Evolutionary conservation across 371 early-diverging fungal genomes (phyloP).

Genomic region (Dinochytrium kinnereticum): DNA sequence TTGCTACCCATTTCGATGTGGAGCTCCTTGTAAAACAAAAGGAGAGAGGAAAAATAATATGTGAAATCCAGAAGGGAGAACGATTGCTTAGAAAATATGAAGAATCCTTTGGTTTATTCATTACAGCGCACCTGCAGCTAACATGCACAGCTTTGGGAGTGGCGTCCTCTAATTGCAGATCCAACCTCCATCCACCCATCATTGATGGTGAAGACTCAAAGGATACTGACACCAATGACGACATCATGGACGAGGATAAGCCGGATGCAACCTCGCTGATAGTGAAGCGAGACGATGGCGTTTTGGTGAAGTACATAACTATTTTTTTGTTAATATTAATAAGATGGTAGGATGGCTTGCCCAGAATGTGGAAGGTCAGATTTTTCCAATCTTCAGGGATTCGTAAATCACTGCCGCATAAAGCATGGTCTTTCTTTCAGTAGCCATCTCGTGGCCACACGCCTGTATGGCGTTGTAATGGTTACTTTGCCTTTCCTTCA

Average conservation of each 20-base stretch:
- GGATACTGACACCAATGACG: neutral
- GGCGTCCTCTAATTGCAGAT: too few relatives aligned
- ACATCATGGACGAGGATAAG: neutral
- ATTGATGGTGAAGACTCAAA: too few relatives aligned
- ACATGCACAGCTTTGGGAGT: neutral
- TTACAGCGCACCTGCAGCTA: neutral
- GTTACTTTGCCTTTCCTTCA: constrained; percentile 15
- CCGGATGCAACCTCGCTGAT: constrained; percentile 34
- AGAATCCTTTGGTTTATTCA: neutral
- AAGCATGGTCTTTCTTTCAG: constrained; percentile 73
- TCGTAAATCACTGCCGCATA: constrained; percentile 79
- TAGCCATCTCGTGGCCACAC: constrained; percentile 70
- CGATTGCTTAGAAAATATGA: neutral
- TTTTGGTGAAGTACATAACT: constrained; percentile 58
- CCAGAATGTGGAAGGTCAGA: constrained; percentile 58
- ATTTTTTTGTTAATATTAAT: neutral
- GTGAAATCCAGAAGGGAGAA: neutral
- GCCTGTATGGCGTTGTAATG: constrained; percentile 69
- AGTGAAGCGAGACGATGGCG: constrained; percentile 66
- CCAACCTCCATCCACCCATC: too few relatives aligned
- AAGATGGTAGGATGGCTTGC: constrained; percentile 35
- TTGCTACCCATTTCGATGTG: neutral
- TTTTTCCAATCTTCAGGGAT: constrained; percentile 78
- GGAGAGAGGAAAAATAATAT: neutral
- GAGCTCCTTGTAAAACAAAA: neutral